Base-by-base conservation (phyloP, 1,139 yeast species). In the Geotrichum carabidarum region DNA sequence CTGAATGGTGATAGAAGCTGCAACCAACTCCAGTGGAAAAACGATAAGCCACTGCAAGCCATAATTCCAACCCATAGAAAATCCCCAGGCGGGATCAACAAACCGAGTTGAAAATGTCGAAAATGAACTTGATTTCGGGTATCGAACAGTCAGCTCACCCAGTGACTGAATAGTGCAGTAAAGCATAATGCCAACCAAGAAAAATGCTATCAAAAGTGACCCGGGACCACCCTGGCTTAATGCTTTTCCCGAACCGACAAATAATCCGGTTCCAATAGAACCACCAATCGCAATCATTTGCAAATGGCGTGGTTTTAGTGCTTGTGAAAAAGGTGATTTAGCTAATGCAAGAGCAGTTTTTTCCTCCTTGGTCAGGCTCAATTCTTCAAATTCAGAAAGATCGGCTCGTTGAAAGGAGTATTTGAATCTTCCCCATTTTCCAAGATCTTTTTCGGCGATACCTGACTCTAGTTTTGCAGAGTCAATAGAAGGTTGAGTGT, bases 231-330 rank as follows among this genome's bases (percentile, higher is more conserved):
- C 95, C 34, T 78, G 74, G 48, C 73, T 68, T 62, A 87, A 74
- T 1, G 90, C 80, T 17, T 76, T 72, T 50, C 94, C 95, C 22
- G 86, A 78, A 57, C 95, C 95, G 44, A 89, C 83, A 61, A 83
- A 81, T 59, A 83, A 71, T 43, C 89, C 89, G 0, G 88, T 83
- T 71, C 96, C 96, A 56, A 88, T 84, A 60, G 91, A 85, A 22
- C 94, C 87, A 17, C 94, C 95, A 50, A 88, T 76, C 41, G 95
- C 87, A 59, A 88, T 86, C 84, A 84, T 79, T 63, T 82, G 79
- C 74, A 60, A 52, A 61, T 81, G 86, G 54, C 84, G 73, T 51
- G 72, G 69, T 60, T 78, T 73, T 57, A 78, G 70, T 6, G 71
- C 68, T 54, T 78, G 66, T 38, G 67, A 65, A 52, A 77, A 66